A percentile compares a stretch with the other conserved stretches of the same genome.
Conservation (phyloP, 805 yeast genomes). For the Metschnikowia lachancei region DNA sequence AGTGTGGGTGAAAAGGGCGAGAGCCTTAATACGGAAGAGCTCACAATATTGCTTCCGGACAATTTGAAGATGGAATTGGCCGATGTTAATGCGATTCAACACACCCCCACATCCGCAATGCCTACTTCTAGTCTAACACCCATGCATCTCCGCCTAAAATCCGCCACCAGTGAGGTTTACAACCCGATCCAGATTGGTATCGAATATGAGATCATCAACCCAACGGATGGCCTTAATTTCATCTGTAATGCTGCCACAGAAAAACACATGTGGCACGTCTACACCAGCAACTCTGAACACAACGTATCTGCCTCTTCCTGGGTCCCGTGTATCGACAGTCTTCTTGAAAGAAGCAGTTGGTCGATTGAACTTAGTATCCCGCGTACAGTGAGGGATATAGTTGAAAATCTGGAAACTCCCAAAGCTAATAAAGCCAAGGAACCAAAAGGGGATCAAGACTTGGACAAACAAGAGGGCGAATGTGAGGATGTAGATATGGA, state of each 20-base stretch:
- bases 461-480: too few species aligned
- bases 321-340: conserved; percentile 93
- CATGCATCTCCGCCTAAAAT: conserved; percentile 31
- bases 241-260: conserved; percentile 56
- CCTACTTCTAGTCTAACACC: conserved; percentile 35
- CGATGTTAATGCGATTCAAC: conserved; percentile 34
- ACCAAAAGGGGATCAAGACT: too few species aligned
- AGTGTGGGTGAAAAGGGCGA: conserved; percentile 8
- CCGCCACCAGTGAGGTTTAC: conserved; percentile 43
- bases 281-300: conserved; percentile 74
- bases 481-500: too few species aligned
- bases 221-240: conserved; percentile 73
- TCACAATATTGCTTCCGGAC: conserved; percentile 63
- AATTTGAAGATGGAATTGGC: conserved; percentile 59
- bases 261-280: conserved; percentile 71
- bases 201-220: conserved; percentile 61
- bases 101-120: conserved; percentile 30
- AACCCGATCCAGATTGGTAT: conserved; percentile 73
- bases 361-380: conserved; percentile 85
- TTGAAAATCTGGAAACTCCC: not conserved
- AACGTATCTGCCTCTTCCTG: conserved; percentile 89
- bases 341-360: conserved; percentile 91
- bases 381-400: conserved; percentile 67
- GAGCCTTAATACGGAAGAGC: conserved; percentile 57
- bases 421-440: not conserved